These are phyloP conservation scores for Carex arenaria DNA, from an alignment of 202 grass and related monocot genomes.

Conservation along the genomic window DNA sequence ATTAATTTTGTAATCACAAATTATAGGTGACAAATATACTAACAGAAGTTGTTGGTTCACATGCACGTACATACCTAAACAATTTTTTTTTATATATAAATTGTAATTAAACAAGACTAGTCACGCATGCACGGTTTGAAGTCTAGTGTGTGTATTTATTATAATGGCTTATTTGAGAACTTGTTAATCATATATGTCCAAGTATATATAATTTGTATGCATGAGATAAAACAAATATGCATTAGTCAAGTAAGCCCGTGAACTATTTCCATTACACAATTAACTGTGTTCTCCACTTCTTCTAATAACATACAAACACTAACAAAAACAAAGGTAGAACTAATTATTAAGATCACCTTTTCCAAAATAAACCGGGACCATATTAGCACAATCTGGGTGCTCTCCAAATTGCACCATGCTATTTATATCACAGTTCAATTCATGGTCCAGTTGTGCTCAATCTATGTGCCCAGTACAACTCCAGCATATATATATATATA, in stretches of 20 bases:
- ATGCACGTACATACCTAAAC: background rate
- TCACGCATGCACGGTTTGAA: background rate
- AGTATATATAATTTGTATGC: background rate
- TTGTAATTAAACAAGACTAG: background rate
- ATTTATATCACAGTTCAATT: slow-evolving; percentile 15
- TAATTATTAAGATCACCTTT: background rate
- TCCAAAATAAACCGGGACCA: slow-evolving; percentile 15
- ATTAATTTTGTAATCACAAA: background rate
- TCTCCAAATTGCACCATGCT: slow-evolving; percentile 15
- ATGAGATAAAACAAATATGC: background rate
- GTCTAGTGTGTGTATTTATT: background rate
- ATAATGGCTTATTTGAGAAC: background rate
- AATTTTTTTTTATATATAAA: background rate
- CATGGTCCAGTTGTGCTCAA: background rate
- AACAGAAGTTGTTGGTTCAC: background rate
- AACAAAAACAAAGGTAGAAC: background rate
- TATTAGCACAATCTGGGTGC: slow-evolving; percentile 2
- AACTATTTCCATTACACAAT: background rate
- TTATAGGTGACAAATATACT: background rate
- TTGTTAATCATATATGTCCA: background rate
- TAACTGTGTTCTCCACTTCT: background rate
- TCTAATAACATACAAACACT: background rate
- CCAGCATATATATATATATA: background rate
- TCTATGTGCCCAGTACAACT: background rate
- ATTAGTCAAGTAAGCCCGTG: slow-evolving; percentile 21